Evolutionary conservation across 2,329 filamentous ascomycete genomes (phyloP), one percentile per base, ranked within the genome.

Genomic region (Apiospora hydei): DNA sequence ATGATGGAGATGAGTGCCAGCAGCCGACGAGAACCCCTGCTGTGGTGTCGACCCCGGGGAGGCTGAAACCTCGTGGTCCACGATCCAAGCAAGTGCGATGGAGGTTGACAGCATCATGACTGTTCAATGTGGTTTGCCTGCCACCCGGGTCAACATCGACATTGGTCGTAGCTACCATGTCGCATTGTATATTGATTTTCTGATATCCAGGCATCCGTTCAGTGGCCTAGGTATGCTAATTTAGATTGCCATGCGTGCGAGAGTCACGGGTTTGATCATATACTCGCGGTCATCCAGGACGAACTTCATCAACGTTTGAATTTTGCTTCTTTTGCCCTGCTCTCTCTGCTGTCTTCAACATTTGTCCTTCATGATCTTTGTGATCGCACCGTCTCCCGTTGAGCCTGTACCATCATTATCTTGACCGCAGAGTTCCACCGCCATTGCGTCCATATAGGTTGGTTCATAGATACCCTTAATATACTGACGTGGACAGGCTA

Each of bases 1-100:
- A 11, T 38, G 4, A 41, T 41, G 34, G 57, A 64, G 18, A n/a
- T 64, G 30, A 2, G 8, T 41, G 6, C 21, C 57, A 64, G 34
- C 18, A n/a, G n/a, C 34, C 34, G 57, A n/a, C 57, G 57, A n/a
- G 21, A 64, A 41, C 57, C 57, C 57, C 34, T 64, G 57, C 34
- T 26, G 49, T 14, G 3, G 18, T 41, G 6, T 30, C 3, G 5
- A 64, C 57, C 57, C 34, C 34, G 41, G 57, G 34, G 41, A n/a
- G 49, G 57, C 57, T 26, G 18, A 24, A 41, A 41, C 21, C 30
- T 14, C 57, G 10, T 41, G 57, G 57, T 41, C 57, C 57, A 41
- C 34, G 21, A 3, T 4, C 57, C 21, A 38, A 11, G 57, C 30
- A 38, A 11, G 57, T 18, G 5, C 30, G 30, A 30, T 16, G 41